phyloP scores from a whole-genome alignment of 345 rosid genomes.

The Lumnitzera racemosa region DNA sequence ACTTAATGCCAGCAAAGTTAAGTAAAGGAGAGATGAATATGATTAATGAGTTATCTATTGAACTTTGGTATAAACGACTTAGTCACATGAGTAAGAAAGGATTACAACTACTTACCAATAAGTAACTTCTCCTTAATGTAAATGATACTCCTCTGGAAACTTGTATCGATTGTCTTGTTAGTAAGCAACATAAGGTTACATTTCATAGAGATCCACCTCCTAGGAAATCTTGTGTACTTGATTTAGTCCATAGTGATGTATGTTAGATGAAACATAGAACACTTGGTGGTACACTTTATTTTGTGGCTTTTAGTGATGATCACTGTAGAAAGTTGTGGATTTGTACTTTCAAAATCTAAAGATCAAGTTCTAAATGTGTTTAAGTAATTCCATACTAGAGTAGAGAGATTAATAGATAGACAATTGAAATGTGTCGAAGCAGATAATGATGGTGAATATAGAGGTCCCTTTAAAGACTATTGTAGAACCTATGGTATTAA shows the following conservation, averaged over 20 bases:
- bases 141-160: not conserved
- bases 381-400: not conserved
- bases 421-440: not conserved
- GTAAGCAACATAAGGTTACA: not conserved
- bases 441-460: conserved; percentile 1
- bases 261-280: too few species aligned
- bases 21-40: not conserved
- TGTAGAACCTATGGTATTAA: not conserved
- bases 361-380: not conserved
- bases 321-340: not conserved
- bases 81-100: not conserved
- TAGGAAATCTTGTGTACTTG: not conserved
- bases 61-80: not conserved
- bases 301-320: not conserved
- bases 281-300: too few species aligned
- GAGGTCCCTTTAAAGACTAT: not conserved
- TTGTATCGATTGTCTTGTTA: not conserved
- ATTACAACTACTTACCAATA: not conserved
- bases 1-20: not conserved
- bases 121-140: not conserved
- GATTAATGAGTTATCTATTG: not conserved
- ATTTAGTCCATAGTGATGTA: too few species aligned
- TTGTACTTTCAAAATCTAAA: not conserved
- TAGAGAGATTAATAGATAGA: not conserved
- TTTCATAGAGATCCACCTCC: not conserved